Evolutionary conservation across 768 basidiomycete species (phyloP), one percentile per base, ranked within the genome.

Genomic region (Rhizopogon vulgaris): DNA sequence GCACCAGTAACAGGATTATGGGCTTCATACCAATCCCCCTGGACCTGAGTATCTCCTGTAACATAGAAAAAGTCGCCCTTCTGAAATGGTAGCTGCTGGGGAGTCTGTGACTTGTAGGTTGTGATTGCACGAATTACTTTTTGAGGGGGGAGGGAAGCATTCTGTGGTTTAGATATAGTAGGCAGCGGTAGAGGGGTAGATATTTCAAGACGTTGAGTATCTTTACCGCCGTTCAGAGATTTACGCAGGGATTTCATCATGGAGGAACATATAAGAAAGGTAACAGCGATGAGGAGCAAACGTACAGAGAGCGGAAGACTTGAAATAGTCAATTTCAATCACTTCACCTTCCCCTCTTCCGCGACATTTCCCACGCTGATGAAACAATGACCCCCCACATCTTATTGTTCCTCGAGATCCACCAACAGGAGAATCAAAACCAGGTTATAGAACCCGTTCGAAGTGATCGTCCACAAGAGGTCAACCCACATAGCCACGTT

Each of bases 51-150:
- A 61, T 96, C 93, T 52, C 80, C 82, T 34, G 91, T 77, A 46
- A 98, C 95, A 70, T 98, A 90, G 76, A 97, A 98, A 72, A 98
- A 96, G 72, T 99, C 96, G 56, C 96, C 96, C 71, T 89, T 88
- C 58, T 80, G 75, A 68, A 97, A 98, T 28, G 89, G 80, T 39
- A 99, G 83, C 59, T 97, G 85, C 64, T 90, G 85, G 2, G 94
- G 91, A 0, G 82, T 78, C 52, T 78, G 75, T 3, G 90, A 80
- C 42, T 77, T 71, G 71, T 91, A 83, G 2, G 75, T 60, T 9
- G 77, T 69, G 56, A 87, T 72, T 3, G 95, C 94, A 52, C 90
- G 87, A 59, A 99, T 95, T 66, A 97, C 94, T 67, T 94, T 95
- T 71, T 94, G 90, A 2, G 96, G 94, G 1, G 92, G 93, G 1